Conservation (phyloP, 768 basidiomycete genomes). For the Auricularia cornea region DNA sequence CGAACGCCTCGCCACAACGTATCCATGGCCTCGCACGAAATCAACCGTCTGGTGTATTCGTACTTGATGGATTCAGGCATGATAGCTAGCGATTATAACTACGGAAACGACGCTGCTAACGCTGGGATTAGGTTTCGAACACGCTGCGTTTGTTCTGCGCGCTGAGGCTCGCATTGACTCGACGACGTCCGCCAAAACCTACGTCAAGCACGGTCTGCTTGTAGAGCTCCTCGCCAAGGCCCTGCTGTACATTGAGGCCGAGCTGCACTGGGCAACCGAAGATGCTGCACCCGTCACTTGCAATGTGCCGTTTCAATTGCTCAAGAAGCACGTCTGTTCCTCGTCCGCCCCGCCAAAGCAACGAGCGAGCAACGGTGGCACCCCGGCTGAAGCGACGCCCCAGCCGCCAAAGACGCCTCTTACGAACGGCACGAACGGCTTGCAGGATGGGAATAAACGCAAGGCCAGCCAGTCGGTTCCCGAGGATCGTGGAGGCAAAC, state of each 20-base stretch:
- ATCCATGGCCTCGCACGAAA: conserved; percentile 22
- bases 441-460: not conserved
- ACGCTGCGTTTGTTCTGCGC: conserved; percentile 74
- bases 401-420: not conserved
- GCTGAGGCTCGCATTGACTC: conserved; percentile 61
- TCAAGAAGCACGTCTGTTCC: conserved; percentile 67
- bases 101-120: not conserved
- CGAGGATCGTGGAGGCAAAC: not conserved
- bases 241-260: conserved; percentile 75
- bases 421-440: not conserved
- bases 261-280: conserved; percentile 64
- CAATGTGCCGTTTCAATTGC: conserved; percentile 63
- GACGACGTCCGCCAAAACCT: conserved; percentile 54
- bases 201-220: conserved; percentile 77
- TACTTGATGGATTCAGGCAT: conserved; percentile 78
- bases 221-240: conserved; percentile 75
- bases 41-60: conserved; percentile 78
- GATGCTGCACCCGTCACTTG: conserved; percentile 55
- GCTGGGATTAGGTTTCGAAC: conserved; percentile 52
- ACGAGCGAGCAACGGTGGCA: not conserved
- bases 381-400: not conserved
- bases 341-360: not conserved
- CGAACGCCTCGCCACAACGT: not conserved
- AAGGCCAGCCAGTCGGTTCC: not conserved
- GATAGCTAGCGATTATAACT: conserved; percentile 4